Evolutionary conservation across 768 basidiomycete genomes (phyloP).

Genomic region (Boletales sp.): DNA sequence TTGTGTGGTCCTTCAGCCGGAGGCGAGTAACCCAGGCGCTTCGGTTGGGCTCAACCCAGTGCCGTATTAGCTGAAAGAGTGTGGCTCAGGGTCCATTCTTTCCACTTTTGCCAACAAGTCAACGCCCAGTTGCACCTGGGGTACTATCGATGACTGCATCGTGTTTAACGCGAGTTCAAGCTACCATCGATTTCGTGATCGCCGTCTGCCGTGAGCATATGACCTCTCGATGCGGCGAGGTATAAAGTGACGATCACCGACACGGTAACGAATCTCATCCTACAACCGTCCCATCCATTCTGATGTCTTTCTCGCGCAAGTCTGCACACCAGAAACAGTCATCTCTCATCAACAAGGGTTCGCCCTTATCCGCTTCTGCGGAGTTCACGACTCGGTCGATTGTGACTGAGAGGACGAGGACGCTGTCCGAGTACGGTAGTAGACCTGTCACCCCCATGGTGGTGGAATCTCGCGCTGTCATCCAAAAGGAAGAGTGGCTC

Average conservation of each 20-base stretch:
- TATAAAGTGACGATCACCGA: constrained; percentile 13
- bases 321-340: constrained; percentile 3
- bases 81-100: neutral
- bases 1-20: no score
- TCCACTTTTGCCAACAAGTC: constrained; percentile 8
- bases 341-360: constrained; percentile 5
- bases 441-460: constrained; percentile 14
- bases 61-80: neutral
- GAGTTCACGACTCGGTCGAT: constrained; percentile 5
- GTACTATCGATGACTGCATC: constrained; percentile 15
- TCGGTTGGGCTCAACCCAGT: neutral
- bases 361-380: constrained; percentile 12
- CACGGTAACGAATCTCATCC: neutral
- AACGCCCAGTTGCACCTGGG: neutral
- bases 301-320: constrained; percentile 19
- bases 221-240: neutral
- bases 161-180: constrained; percentile 6
- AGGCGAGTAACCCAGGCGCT: neutral
- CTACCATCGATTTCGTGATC: constrained; percentile 3
- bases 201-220: neutral
- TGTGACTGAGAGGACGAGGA: constrained; percentile 13
- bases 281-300: neutral
- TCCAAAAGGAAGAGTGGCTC: constrained; percentile 29
- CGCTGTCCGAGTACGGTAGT: constrained; percentile 14
- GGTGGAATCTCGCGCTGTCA: constrained; percentile 10